A percentile compares a stretch with the other conserved stretches of the same genome.
Conservation (phyloP, 1,284 basidiomycete species). For the Ustilago xerochloae region DNA sequence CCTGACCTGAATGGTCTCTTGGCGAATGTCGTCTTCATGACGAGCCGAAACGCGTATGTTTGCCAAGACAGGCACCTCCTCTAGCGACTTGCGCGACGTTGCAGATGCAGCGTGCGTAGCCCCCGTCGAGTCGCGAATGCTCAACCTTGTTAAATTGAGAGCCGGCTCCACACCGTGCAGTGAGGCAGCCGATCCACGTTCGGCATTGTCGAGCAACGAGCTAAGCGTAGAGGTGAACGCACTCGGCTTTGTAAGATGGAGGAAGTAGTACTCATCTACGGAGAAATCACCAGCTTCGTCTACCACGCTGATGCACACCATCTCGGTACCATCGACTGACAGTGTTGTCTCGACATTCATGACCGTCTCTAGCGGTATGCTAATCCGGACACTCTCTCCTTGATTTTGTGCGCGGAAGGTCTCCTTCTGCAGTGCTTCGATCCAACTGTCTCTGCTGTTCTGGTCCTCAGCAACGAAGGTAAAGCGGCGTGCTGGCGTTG, state of each 20-base stretch:
- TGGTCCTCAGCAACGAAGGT: slow-evolving; percentile 66
- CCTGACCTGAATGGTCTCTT: background rate
- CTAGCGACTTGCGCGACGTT: slow-evolving; percentile 23
- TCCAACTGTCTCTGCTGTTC: slow-evolving; percentile 74
- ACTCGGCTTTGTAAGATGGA: slow-evolving; percentile 44
- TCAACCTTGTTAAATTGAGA: slow-evolving; percentile 27
- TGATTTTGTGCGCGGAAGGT: slow-evolving; percentile 95
- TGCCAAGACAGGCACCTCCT: slow-evolving; percentile 28
- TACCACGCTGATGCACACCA: slow-evolving; percentile 57
- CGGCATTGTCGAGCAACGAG: slow-evolving; percentile 14
- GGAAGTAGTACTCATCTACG: slow-evolving; percentile 60
- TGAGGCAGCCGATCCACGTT: slow-evolving; percentile 9
- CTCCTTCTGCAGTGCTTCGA: slow-evolving; percentile 85
- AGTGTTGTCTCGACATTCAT: slow-evolving; percentile 84
- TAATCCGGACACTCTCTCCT: slow-evolving; percentile 89
- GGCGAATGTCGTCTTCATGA: background rate
- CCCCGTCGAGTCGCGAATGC: slow-evolving; percentile 45
- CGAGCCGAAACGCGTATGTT: slow-evolving; percentile 6
- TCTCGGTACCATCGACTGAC: slow-evolving; percentile 45
- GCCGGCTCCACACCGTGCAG: slow-evolving; percentile 21
- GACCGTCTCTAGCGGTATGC: slow-evolving; percentile 89
- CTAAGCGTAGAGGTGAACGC: slow-evolving; percentile 31
- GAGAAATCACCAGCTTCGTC: slow-evolving; percentile 56
- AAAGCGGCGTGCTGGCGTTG: slow-evolving; percentile 64
- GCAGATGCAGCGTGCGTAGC: slow-evolving; percentile 1